Conservation (phyloP, 192 early-diverging fungal species). For the Backusella australiensis region DNA sequence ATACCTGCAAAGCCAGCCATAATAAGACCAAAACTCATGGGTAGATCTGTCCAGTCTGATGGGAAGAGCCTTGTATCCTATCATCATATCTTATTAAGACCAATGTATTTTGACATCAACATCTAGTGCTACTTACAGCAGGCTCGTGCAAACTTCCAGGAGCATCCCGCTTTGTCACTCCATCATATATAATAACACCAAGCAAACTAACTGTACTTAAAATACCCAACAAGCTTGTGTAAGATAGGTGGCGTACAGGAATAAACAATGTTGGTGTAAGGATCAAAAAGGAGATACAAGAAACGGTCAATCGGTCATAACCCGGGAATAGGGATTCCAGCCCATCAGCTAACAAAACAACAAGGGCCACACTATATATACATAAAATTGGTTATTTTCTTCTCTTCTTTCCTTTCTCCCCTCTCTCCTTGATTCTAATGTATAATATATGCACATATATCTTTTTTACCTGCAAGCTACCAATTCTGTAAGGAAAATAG, state of each 20-base stretch:
- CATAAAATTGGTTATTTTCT: neutral
- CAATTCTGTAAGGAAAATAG: slow-evolving; percentile 38
- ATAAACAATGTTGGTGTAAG: slow-evolving; percentile 55
- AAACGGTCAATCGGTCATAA: slow-evolving; percentile 34
- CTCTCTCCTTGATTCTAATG: too few species aligned
- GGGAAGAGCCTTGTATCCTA: slow-evolving; percentile 54
- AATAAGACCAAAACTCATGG: slow-evolving; percentile 55
- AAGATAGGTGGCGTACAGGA: slow-evolving; percentile 46
- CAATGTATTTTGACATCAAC: neutral
- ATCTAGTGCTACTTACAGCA: slow-evolving; percentile 31
- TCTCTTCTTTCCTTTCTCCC: neutral
- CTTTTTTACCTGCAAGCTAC: slow-evolving; percentile 32
- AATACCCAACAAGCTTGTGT: slow-evolving; percentile 59
- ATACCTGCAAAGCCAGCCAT: slow-evolving; percentile 54
- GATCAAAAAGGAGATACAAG: slow-evolving; percentile 43
- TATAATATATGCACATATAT: neutral
- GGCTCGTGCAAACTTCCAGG: slow-evolving; percentile 60
- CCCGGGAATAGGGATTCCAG: slow-evolving; percentile 37
- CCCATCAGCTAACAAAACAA: slow-evolving; percentile 37
- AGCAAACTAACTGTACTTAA: slow-evolving; percentile 51
- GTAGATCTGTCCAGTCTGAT: slow-evolving; percentile 35
- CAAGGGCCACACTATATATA: slow-evolving; percentile 41
- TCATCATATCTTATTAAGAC: neutral
- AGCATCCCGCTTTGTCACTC: slow-evolving; percentile 41
- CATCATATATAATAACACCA: slow-evolving; percentile 56